Evolutionary conservation across 139 green algal genomes (phyloP), one percentile per base, ranked within the genome.

Genomic region (Trebouxia sp.): DNA sequence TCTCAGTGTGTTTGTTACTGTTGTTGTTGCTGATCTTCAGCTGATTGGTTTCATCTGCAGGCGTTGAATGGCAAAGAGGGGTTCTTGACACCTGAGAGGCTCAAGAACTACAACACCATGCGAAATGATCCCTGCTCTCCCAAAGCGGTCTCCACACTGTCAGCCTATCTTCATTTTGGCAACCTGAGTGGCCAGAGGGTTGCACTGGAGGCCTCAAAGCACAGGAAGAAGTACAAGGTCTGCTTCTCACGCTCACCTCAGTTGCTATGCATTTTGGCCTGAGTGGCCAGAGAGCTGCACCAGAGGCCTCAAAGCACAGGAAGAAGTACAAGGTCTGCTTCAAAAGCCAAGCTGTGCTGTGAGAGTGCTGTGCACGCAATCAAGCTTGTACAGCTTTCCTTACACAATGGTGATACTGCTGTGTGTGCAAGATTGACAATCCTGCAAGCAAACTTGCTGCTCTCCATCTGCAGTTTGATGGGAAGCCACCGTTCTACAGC

Each of bases 161-260:
- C 93, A 0, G 91, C 94, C 24, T 99, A 93, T 79, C 84, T 99
- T 7, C 95, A 98, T 84, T 98, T 96, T 85, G 96, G 96, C 0
- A 89, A 97, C 42, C 80, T 99, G 42, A 81, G 90, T 0, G 81
- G 88, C 22, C 92, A 98, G 86, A 84, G 94, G 0, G 91, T 88
- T 0, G 96, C 95, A 8, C 83, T 99, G 37, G 94, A 97, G 78
- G 94, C 93, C 0, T 85, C 86, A 62, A 94, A 95, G 85, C 85
- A 87, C 70, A 82, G 87, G 9, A 72, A 67, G 28, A 92, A 91
- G 80, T 76, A 85, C 85, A 91, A 89, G 84, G 86, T 86, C n/a
- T n/a, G n/a, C n/a, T n/a, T n/a, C n/a, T n/a, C n/a, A n/a, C n/a
- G n/a, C n/a, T n/a, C n/a, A n/a, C 20, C 12, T 48, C 5, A 26